Evolutionary conservation across 208 protist species (phyloP).

Genomic region (Crithidia brevicula): DNA sequence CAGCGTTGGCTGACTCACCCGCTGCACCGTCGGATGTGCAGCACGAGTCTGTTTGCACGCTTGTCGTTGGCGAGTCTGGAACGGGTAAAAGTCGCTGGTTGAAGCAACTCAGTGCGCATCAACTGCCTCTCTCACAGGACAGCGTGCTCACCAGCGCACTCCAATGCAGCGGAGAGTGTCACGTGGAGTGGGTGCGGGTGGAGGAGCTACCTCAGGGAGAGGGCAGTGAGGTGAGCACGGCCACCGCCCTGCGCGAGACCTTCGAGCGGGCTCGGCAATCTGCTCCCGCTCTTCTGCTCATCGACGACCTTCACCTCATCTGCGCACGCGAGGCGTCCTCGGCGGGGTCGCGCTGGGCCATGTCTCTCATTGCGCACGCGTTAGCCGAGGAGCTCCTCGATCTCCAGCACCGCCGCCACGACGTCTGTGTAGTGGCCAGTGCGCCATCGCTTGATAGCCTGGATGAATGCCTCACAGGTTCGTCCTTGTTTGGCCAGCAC

Average conservation of each 20-base stretch:
- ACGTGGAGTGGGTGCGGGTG: conserved; percentile 34
- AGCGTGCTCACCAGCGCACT: not conserved
- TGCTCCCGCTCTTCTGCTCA: conserved; percentile 73
- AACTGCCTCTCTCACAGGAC: not conserved
- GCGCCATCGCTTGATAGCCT: conserved; percentile 37
- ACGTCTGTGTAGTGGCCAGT: conserved; percentile 43
- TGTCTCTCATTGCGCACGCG: conserved; percentile 40
- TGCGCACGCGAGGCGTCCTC: conserved; percentile 36
- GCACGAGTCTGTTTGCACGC: conserved; percentile 12
- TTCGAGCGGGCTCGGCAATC: conserved; percentile 89
- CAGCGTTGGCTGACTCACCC: not conserved
- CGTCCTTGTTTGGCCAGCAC: conserved; percentile 22
- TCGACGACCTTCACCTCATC: conserved; percentile 66
- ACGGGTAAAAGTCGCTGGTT: conserved; percentile 55
- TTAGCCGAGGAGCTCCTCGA: conserved; percentile 49
- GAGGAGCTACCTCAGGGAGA: conserved; percentile 53
- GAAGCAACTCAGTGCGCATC: not conserved
- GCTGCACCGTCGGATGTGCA: not conserved
- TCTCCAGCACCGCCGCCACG: conserved; percentile 15
- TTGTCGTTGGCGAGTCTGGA: conserved; percentile 51
- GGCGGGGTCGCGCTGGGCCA: conserved; percentile 47
- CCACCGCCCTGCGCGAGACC: conserved; percentile 90
- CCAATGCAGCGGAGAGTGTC: not conserved
- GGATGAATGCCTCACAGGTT: conserved; percentile 26
- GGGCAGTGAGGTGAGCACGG: conserved; percentile 57